Conservation (phyloP, 169 alveolate genomes). For the Plasmodium cynomolgi region DNA sequence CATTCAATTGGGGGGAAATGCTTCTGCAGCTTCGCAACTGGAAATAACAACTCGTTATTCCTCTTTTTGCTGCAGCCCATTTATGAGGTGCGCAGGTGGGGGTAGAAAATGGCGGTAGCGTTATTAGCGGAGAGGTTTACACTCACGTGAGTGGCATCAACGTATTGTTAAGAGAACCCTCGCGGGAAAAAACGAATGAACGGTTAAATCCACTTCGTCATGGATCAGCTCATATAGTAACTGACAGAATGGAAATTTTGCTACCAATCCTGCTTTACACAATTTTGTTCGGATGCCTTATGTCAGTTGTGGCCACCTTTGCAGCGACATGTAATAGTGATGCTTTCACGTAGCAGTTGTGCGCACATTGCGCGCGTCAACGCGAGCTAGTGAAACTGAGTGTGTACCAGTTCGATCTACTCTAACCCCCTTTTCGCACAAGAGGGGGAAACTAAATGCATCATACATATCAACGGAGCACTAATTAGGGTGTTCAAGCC, state of each 20-base stretch:
- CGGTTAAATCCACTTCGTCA: background rate
- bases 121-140: background rate
- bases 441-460: background rate
- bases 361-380: background rate
- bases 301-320: background rate
- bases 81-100: background rate
- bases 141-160: background rate
- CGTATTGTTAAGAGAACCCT: background rate
- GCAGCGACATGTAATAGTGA: background rate
- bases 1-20: constrained; percentile 70
- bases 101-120: background rate
- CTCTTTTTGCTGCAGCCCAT: constrained; percentile 67
- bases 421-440: background rate
- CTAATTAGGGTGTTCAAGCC: background rate
- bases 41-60: constrained; percentile 60
- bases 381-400: background rate
- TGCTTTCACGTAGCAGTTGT: background rate
- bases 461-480: background rate
- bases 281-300: background rate
- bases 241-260: background rate
- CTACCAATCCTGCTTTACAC: background rate
- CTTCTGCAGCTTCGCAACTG: constrained; percentile 66
- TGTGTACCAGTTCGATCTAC: background rate
- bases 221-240: background rate
- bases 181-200: background rate